A percentile compares a stretch with the other conserved stretches of the same genome.
These are phyloP conservation scores for Fusarium sambucinum DNA, from an alignment of 2,329 filamentous ascomycete genomes.

Conservation along the genomic window DNA sequence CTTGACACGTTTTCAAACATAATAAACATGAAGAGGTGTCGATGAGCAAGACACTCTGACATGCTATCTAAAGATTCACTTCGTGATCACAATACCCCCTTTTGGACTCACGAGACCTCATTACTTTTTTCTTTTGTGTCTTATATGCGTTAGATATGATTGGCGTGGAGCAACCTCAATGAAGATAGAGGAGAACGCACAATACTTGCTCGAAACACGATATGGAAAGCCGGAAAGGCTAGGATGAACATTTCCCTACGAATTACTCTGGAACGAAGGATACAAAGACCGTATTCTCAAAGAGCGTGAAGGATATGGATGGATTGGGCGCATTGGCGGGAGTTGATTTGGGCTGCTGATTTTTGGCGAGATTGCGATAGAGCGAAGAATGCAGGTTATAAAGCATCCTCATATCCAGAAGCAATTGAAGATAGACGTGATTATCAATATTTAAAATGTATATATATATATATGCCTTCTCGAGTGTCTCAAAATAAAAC, in stretches of 20 bases:
- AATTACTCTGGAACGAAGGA: constrained; percentile 22
- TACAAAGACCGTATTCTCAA: constrained; percentile 15
- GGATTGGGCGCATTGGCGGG: constrained; percentile 22
- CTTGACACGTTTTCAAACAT: constrained; percentile 4
- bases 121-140: constrained; percentile 17
- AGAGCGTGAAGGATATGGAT: constrained; percentile 13
- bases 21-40: constrained; percentile 18
- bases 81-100: constrained; percentile 43
- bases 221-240: constrained; percentile 15
- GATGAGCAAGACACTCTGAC: constrained; percentile 18
- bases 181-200: constrained; percentile 33
- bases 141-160: constrained; percentile 39
- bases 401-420: constrained; percentile 18
- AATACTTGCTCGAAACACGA: constrained; percentile 23
- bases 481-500: not conserved
- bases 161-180: constrained; percentile 22
- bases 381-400: constrained; percentile 24
- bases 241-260: constrained; percentile 10
- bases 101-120: constrained; percentile 35
- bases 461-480: constrained; percentile 2
- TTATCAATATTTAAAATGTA: constrained; percentile 24
- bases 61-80: constrained; percentile 26
- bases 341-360: constrained; percentile 30
- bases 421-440: constrained; percentile 26
- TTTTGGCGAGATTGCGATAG: constrained; percentile 27